phyloP scores from a whole-genome alignment of 768 basidiomycete genomes.

The Gyrodon lividus region DNA sequence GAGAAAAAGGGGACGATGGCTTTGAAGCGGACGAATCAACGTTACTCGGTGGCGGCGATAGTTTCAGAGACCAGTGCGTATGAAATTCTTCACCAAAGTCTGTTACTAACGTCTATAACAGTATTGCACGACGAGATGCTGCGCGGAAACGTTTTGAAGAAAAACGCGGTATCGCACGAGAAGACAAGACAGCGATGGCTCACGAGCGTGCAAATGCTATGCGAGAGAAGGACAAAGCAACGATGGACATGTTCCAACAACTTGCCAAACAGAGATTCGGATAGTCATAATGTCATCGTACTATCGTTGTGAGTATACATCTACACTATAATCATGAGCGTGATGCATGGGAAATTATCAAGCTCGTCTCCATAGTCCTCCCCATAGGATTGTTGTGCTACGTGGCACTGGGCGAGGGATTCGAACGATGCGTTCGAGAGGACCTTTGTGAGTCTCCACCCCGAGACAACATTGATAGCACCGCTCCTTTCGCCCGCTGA shows the following conservation, averaged over 20 bases:
- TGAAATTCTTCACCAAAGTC: background rate
- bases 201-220: slow-evolving; percentile 63
- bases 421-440: background rate
- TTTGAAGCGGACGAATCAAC: slow-evolving; percentile 76
- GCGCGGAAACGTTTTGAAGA: slow-evolving; percentile 62
- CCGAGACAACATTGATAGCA: background rate
- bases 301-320: slow-evolving; percentile 15
- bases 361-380: background rate
- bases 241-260: slow-evolving; percentile 96
- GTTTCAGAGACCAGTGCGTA: slow-evolving; percentile 75
- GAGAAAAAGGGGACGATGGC: slow-evolving; percentile 73
- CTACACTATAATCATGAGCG: background rate
- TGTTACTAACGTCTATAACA: slow-evolving; percentile 30
- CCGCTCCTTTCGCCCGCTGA: background rate
- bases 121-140: slow-evolving; percentile 73
- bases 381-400: background rate
- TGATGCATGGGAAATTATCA: background rate
- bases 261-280: slow-evolving; percentile 89
- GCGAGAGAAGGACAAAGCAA: slow-evolving; percentile 82
- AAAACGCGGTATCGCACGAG: slow-evolving; percentile 39
- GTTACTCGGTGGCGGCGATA: slow-evolving; percentile 79
- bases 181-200: slow-evolving; percentile 49
- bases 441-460: background rate
- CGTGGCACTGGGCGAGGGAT: too few relatives aligned
- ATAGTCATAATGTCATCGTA: slow-evolving; percentile 32